Base-by-base conservation (phyloP, 2,329 filamentous ascomycete genomes). In the Sarocladium oryzae region DNA sequence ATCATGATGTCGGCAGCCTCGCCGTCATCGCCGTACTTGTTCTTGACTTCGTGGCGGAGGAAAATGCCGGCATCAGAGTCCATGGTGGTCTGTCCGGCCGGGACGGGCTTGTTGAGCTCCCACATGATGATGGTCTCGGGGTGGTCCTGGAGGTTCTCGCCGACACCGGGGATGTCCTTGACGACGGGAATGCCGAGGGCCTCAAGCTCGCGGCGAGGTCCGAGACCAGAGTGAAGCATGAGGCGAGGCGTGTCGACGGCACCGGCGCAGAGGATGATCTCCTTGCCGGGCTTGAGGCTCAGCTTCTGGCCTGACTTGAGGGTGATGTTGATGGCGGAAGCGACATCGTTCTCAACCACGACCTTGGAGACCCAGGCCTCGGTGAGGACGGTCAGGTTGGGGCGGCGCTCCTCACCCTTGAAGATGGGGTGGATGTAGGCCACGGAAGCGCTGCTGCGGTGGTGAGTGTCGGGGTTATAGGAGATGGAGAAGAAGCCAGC, bases 401-500 rank as follows among this genome's bases (percentile, higher is more conserved):
- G 82, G 52, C 88, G 78, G 66, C 84, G 81, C 76, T 95, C 89
- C 45, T 90, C 85, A 36, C 88, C 89, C 36, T 86, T 82, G 50
- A 95, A 79, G 62, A 95, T 90, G 32, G 90, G 90, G 70, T 96
- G 90, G 63, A 96, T 91, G 71, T 96, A 96, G 16, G 90, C 90
- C 20, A 95, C 89, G 53, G 86, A 90, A 54, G 90, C 89, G 64
- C 86, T 91, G 72, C 86, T 92, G 56, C 90, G 83, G 60, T 82
- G 81, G 62, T 89, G 88, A 61, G 89, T 85, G 62, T 95, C 89
- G 2, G 90, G 90, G 72, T 95, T 95, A 73, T 95, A 95, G 33
- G 88, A 85, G 58, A 95, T 84, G 57, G 86, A 90, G 76, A 95
- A 92, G 77, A 95, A 96, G 52, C 90, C 90, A 24, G 93, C 87